Conservation (phyloP, 345 rosid genomes). For the Gossypium australe region DNA sequence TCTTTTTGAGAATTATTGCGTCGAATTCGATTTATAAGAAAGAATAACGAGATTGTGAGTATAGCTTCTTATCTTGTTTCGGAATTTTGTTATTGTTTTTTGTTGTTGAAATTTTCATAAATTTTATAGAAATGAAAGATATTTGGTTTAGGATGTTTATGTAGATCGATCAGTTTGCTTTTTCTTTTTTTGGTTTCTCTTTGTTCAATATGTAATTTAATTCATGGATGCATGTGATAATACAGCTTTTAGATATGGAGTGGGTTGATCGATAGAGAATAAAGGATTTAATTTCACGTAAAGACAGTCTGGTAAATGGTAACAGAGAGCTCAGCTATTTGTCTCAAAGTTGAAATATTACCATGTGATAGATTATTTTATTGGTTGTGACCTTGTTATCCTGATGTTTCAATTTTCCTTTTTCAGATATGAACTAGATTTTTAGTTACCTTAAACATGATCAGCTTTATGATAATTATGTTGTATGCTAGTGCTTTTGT, state of each 20-base stretch:
- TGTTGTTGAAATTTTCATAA: background rate
- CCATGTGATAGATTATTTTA: background rate
- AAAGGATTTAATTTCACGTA: background rate
- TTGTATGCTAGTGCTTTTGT: background rate
- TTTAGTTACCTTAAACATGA: background rate
- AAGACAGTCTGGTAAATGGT: background rate
- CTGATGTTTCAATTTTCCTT: background rate
- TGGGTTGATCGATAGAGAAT: background rate
- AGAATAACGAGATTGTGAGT: background rate
- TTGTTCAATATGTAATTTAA: background rate
- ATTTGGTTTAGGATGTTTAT: background rate
- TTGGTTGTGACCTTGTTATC: background rate
- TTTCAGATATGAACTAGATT: background rate
- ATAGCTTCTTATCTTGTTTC: background rate
- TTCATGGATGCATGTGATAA: background rate
- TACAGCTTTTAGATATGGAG: background rate
- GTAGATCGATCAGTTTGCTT: background rate
- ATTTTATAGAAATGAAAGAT: background rate
- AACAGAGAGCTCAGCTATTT: background rate
- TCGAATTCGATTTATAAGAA: background rate
- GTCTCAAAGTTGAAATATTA: slow-evolving; percentile 1
- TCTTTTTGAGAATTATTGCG: background rate
- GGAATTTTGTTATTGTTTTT: background rate
- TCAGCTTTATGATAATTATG: background rate
- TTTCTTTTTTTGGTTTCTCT: background rate